Evolutionary conservation across 306 rosid species (phyloP).

Genomic region (Myrica gale): DNA sequence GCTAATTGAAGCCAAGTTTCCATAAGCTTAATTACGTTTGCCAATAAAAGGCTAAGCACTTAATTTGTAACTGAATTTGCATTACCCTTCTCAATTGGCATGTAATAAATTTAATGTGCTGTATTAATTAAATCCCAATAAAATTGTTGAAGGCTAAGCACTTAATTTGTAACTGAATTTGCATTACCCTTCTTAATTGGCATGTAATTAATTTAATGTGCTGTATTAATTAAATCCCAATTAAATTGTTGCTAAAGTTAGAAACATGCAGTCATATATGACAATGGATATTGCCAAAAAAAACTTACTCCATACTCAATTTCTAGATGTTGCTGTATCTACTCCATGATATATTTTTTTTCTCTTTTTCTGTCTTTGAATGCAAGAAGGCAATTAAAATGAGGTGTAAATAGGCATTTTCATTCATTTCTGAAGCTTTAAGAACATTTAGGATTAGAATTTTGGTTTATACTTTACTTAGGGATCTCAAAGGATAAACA

Average conservation of each 20-base stretch:
- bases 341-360: no score
- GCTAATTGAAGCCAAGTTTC: conserved; percentile 11
- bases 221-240: conserved; percentile 3
- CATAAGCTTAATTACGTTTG: conserved; percentile 2
- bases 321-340: no score
- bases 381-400: not conserved
- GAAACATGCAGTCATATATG: not conserved
- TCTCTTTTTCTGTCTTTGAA: not conserved
- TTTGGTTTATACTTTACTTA: not conserved
- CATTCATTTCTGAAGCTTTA: not conserved
- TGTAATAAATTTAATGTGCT: conserved; percentile 17
- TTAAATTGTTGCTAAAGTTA: conserved; percentile 11
- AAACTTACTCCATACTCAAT: not conserved
- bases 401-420: not conserved
- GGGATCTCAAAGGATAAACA: no score
- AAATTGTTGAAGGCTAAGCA: conserved; percentile 15
- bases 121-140: conserved; percentile 8
- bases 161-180: conserved; percentile 22
- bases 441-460: not conserved
- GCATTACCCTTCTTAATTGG: conserved; percentile 23
- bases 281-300: conserved; percentile 1
- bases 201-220: conserved; percentile 20
- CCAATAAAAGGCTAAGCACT: conserved; percentile 20
- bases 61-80: conserved; percentile 23
- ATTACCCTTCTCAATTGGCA: conserved; percentile 21